Conservation (phyloP, 2,329 filamentous ascomycete species). For the Aspergillus versicolor region DNA sequence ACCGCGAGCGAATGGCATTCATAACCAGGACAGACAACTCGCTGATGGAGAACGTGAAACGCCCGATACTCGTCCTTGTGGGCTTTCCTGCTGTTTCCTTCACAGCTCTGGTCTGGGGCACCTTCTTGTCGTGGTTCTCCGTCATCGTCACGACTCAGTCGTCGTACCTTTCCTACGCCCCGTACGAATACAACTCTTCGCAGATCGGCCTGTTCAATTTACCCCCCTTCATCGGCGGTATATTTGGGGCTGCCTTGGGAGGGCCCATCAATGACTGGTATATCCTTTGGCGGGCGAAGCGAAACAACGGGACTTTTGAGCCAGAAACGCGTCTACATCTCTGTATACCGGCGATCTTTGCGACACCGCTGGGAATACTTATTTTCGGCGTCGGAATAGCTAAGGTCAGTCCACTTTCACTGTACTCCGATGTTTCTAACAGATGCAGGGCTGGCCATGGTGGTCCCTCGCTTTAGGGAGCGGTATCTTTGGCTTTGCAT, state of each 20-base stretch:
- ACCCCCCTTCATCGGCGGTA: conserved; percentile 39
- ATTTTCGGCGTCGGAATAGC: conserved; percentile 21
- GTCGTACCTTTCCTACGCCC: conserved; percentile 36
- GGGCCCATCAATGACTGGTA: conserved; percentile 34
- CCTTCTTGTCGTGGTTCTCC: conserved; percentile 38
- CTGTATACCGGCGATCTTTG: not conserved
- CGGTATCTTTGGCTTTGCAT: conserved; percentile 1
- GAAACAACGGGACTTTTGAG: conserved; percentile 44
- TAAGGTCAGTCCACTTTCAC: not conserved
- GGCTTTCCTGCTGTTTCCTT: conserved; percentile 52
- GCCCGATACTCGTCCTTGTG: conserved; percentile 18
- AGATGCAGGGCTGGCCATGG: conserved; percentile 3
- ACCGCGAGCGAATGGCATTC: not conserved
- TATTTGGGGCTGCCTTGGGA: not conserved
- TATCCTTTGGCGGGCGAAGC: conserved; percentile 35
- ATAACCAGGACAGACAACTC: not conserved
- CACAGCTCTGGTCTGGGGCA: conserved; percentile 40
- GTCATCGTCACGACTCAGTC: conserved; percentile 39
- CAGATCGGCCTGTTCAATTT: conserved; percentile 43
- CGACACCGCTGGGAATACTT: conserved; percentile 23
- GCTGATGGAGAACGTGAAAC: not conserved
- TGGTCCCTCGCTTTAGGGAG: not conserved
- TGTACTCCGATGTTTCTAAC: too few species aligned
- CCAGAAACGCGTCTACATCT: conserved; percentile 47
- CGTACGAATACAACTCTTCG: conserved; percentile 42